Conservation (phyloP, 805 yeast genomes). For the Candida morakotiae region DNA sequence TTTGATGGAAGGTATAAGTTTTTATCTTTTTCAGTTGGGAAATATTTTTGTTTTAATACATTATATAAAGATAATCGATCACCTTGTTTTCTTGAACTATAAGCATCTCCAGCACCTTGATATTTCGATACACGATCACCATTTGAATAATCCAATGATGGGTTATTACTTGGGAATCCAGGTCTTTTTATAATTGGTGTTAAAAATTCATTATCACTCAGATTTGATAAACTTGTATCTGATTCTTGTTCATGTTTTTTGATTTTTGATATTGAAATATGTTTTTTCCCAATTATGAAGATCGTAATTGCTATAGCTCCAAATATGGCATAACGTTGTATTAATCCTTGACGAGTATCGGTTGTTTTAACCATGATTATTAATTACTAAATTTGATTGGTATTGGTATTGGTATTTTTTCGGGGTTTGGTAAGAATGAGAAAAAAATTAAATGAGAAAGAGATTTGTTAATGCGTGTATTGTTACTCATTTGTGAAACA, state of each 20-base stretch:
- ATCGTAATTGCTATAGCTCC: conserved; percentile 27
- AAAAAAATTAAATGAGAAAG: too few species aligned
- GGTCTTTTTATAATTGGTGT: conserved; percentile 41
- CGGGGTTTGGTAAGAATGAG: background rate
- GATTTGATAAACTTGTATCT: conserved; percentile 32
- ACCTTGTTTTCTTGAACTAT: conserved; percentile 53
- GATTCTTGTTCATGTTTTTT: conserved; percentile 31
- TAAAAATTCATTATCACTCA: conserved; percentile 27
- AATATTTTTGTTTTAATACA: conserved; percentile 15
- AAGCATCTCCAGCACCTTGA: conserved; percentile 66
- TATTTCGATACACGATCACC: conserved; percentile 54
- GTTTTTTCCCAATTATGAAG: conserved; percentile 31
- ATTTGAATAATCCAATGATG: conserved; percentile 24
- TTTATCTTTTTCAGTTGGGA: conserved; percentile 7
- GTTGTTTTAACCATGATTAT: conserved; percentile 10
- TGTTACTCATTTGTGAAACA: too few species aligned
- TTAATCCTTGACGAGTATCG: conserved; percentile 35
- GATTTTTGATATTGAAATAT: conserved; percentile 31
- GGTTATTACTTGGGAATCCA: conserved; percentile 46
- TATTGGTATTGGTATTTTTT: too few species aligned
- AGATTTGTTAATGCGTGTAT: too few species aligned
- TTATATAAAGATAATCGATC: conserved; percentile 41
- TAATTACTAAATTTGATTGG: background rate
- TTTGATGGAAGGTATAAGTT: conserved; percentile 7
- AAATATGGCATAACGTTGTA: conserved; percentile 31